These are phyloP conservation scores for Nemania diffusa DNA, from an alignment of 2,329 filamentous ascomycete genomes.

Conservation along the genomic window DNA sequence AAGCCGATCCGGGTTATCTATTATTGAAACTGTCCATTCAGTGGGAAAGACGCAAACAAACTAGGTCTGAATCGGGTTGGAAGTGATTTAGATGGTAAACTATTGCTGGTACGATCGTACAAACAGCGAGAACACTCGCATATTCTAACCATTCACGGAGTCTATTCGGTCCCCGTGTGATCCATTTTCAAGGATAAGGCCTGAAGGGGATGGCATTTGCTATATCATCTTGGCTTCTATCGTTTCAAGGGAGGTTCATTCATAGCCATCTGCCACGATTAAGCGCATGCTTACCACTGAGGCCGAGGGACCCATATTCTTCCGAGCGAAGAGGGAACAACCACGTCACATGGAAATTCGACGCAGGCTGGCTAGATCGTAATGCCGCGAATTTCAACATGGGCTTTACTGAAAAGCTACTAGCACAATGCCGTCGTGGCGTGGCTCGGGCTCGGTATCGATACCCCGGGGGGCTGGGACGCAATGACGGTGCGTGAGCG, in stretches of 20 bases:
- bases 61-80: neutral
- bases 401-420: constrained; percentile 14
- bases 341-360: constrained; percentile 24
- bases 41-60: constrained; percentile 5
- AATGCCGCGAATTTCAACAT: constrained; percentile 1
- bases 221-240: constrained; percentile 15
- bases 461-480: constrained; percentile 30
- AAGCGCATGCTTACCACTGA: neutral
- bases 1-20: neutral
- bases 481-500: constrained; percentile 30
- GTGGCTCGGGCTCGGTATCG: constrained; percentile 31
- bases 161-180: neutral
- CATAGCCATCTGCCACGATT: constrained; percentile 10
- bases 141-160: constrained; percentile 2
- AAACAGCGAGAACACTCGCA: constrained; percentile 11
- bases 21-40: neutral
- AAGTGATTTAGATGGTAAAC: neutral
- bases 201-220: constrained; percentile 3
- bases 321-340: constrained; percentile 15
- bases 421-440: constrained; percentile 32
- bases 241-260: neutral
- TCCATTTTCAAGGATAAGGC: constrained; percentile 9
- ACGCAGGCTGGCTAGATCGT: neutral
- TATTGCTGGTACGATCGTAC: neutral
- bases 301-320: constrained; percentile 11